Evolutionary conservation across 768 basidiomycete species (phyloP).

Genomic region (Collybiopsis confluens): DNA sequence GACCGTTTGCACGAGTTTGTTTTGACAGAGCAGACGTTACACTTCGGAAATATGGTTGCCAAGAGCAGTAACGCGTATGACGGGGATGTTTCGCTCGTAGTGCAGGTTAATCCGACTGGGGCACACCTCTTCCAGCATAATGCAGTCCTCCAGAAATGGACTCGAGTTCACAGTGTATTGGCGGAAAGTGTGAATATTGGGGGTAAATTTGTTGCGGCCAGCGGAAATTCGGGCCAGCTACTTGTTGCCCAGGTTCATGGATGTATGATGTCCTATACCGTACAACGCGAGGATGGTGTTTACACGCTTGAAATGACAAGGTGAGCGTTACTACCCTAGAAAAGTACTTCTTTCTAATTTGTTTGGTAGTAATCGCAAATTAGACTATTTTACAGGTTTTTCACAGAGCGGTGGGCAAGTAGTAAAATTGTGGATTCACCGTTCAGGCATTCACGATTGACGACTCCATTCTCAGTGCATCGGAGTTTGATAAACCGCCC

Average conservation of each 20-base stretch:
- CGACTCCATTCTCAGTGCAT: neutral
- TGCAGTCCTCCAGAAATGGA: conserved; percentile 34
- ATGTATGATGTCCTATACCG: conserved; percentile 35
- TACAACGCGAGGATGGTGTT: conserved; percentile 26
- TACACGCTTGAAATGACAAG: conserved; percentile 26
- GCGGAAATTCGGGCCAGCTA: conserved; percentile 65
- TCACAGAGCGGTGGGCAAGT: neutral
- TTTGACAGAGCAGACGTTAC: conserved; percentile 52
- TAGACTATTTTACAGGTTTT: neutral
- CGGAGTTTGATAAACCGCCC: neutral
- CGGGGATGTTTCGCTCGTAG: conserved; percentile 46
- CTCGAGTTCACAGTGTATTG: conserved; percentile 36
- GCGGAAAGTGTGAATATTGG: conserved; percentile 14
- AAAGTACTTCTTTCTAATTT: neutral
- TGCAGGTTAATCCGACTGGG: conserved; percentile 68
- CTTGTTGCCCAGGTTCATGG: conserved; percentile 57
- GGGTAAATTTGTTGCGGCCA: conserved; percentile 46
- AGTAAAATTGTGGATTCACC: neutral
- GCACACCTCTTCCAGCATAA: conserved; percentile 58
- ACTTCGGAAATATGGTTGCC: conserved; percentile 52
- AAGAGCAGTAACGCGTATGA: conserved; percentile 27
- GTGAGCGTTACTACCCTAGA: conserved; percentile 22
- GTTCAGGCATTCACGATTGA: neutral
- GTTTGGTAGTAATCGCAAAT: neutral
- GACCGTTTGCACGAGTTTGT: conserved; percentile 37